Percentiles rank a stretch among this genome's conserved stretches.
phyloP scores from a whole-genome alignment of 495 filamentous ascomycete species.

The Aspergillus carlsbadensis region DNA sequence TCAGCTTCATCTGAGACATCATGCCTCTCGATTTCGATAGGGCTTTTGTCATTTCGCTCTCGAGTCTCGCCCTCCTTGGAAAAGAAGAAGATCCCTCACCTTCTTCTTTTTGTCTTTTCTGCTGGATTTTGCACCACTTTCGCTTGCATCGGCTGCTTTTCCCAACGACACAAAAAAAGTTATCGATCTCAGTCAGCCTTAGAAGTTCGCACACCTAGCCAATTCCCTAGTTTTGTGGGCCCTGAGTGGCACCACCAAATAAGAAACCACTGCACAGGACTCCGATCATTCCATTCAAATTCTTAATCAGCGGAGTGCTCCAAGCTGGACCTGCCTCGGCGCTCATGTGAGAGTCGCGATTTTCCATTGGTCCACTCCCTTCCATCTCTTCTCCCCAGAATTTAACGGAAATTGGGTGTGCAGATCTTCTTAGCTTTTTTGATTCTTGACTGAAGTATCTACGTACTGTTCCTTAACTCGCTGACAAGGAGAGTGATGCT shows the following conservation, averaged over 20 bases:
- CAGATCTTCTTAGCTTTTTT: background rate
- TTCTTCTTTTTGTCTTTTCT: background rate
- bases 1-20: conserved; percentile 3
- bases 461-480: background rate
- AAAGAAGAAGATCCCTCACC: background rate
- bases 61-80: background rate
- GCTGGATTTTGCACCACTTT: background rate
- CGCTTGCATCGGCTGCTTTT: no score
- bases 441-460: background rate
- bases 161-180: no score
- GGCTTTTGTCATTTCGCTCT: background rate
- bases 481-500: background rate
- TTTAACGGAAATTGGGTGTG: background rate
- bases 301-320: background rate
- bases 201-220: no score
- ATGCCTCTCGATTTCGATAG: background rate
- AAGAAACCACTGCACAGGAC: background rate
- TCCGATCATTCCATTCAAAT: background rate
- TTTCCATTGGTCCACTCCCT: background rate
- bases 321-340: background rate
- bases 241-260: background rate
- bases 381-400: background rate
- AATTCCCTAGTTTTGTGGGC: background rate
- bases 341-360: conserved; percentile 1
- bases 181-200: no score